phyloP scores from a whole-genome alignment of 768 basidiomycete species.

The Kwoniella pini region DNA sequence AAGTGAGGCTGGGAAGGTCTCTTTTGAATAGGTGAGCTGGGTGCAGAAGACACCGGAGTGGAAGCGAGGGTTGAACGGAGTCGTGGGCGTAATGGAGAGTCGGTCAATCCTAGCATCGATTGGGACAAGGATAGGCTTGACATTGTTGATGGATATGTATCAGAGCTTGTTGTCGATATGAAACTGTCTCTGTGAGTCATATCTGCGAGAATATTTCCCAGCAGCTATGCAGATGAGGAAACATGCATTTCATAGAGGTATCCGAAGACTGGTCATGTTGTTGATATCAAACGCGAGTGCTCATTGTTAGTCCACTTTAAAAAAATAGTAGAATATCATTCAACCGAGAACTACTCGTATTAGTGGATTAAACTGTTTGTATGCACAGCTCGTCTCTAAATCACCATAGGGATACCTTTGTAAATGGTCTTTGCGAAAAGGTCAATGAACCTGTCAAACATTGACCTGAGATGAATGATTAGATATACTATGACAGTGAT shows the following conservation, averaged over 20 bases:
- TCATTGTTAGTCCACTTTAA: too few relatives aligned
- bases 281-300: too few relatives aligned
- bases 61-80: constrained; percentile 1
- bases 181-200: constrained; percentile 28
- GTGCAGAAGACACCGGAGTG: neutral
- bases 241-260: too few relatives aligned
- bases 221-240: neutral
- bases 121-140: constrained; percentile 27
- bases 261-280: too few relatives aligned
- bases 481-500: too few relatives aligned
- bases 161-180: constrained; percentile 25
- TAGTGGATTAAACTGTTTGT: neutral
- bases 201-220: too few relatives aligned
- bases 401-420: neutral
- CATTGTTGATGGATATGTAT: constrained; percentile 40
- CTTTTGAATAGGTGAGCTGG: neutral
- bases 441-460: too few relatives aligned
- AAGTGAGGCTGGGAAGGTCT: constrained; percentile 2
- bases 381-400: too few relatives aligned
- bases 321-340: too few relatives aligned
- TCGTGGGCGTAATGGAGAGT: constrained; percentile 24
- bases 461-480: too few relatives aligned
- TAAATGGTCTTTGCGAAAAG: too few relatives aligned
- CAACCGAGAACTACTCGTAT: too few relatives aligned
- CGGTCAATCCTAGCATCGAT: constrained; percentile 38